phyloP scores from a whole-genome alignment of 495 filamentous ascomycete genomes.

The Trichoderma virens region DNA sequence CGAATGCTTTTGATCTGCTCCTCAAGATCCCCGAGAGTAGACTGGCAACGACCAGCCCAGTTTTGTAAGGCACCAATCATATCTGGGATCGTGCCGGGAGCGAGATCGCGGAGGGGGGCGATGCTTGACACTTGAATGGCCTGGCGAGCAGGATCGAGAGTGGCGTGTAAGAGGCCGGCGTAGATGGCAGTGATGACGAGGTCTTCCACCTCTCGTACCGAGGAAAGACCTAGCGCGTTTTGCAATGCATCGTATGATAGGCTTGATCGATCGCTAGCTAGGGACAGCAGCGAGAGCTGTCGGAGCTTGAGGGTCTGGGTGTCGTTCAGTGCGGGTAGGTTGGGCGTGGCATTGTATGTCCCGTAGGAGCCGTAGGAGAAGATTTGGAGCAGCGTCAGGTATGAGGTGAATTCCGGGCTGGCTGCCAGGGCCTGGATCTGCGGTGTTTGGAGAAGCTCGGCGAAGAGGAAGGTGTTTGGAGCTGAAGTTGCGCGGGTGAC shows the following conservation, averaged over 20 bases:
- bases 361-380: conserved; percentile 90
- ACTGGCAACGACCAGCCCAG: conserved; percentile 69
- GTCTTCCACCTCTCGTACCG: conserved; percentile 70
- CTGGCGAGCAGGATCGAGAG: conserved; percentile 68
- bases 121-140: conserved; percentile 70
- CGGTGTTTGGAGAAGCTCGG: conserved; percentile 77
- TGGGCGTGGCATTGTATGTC: conserved; percentile 43
- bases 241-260: conserved; percentile 70
- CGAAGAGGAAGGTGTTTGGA: conserved; percentile 87
- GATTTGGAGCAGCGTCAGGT: conserved; percentile 74
- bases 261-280: conserved; percentile 49
- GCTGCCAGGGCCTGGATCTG: conserved; percentile 66
- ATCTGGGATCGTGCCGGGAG: conserved; percentile 54
- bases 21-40: conserved; percentile 70
- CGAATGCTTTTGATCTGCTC: conserved; percentile 55
- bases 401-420: conserved; percentile 32
- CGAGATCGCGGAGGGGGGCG: conserved; percentile 76
- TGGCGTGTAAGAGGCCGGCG: conserved; percentile 68
- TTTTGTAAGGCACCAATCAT: conserved; percentile 60
- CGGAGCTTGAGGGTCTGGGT: conserved; percentile 79
- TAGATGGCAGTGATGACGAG: conserved; percentile 88
- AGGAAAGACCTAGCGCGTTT: conserved; percentile 55
- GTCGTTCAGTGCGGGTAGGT: conserved; percentile 62
- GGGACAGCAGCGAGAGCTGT: conserved; percentile 78
- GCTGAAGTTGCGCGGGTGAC: conserved; percentile 80